Base-by-base conservation (phyloP, 495 filamentous ascomycete species). In the Lophiotrema nucula region DNA sequence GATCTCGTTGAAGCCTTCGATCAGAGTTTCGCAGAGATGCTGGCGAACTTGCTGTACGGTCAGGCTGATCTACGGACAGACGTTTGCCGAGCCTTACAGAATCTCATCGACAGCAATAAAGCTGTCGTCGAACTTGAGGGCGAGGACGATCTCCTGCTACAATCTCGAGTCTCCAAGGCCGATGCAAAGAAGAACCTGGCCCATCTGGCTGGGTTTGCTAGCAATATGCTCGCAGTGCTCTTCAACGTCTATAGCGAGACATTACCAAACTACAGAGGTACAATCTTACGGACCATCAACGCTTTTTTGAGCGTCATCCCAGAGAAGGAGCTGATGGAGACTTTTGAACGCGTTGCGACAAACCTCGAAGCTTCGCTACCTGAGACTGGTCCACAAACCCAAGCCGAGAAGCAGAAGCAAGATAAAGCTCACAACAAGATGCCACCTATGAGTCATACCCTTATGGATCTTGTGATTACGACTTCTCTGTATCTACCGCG, bases 191-290 rank as follows among this genome's bases (percentile, higher is more conserved):
- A 84, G 70, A 95, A 96, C 67, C 72, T 97, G 35, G 76, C 81
- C 21, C 86, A 95, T 70, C 77, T 98, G 10, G 82, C 88, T 3
- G 68, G 70, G 3, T 91, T 95, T 70, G 81, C 92, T 6, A 84
- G 87, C 46, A 97, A 98, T 59, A 69, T 97, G 62, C 80, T 98
- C 24, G 90, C 93, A 2, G 93, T 97, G 2, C 78, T 98, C 37
- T 97, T 97, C 78, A 98, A 98, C 68, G 92, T 97, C 23, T 98
- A 97, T 74, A 95, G 87, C 67, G 85, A 95, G 68, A 97, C 95
- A 1, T 77, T 97, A 19, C 93, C 95, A 1, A 90, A 97, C 68
- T 90, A 89, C 68, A 79, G 93, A 58, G 90, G 91, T 1, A 88
- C 85, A 28, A 92, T 98, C 47, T 77, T 98, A 22, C 84, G 89